A percentile compares a stretch with the other conserved stretches of the same genome.
Evolutionary conservation across 164 flowering plant species (phyloP).

Genomic region (Tetracentron sinense): DNA sequence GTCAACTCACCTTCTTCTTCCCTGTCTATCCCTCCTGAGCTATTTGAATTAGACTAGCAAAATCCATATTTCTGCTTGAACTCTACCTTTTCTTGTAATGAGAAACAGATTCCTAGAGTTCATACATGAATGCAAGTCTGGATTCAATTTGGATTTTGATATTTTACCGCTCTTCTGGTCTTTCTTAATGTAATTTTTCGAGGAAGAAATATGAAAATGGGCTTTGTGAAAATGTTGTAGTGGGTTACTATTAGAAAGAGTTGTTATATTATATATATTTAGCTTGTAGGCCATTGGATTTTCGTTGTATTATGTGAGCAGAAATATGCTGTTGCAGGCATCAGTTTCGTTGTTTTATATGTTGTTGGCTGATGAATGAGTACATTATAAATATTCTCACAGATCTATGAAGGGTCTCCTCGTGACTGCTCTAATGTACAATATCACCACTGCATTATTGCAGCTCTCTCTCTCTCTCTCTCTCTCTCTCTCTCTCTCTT

Average conservation of each 20-base stretch:
- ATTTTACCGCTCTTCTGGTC: too few relatives aligned
- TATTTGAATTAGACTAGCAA: conserved; percentile 15
- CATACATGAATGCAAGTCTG: too few relatives aligned
- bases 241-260: neutral
- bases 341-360: conserved; percentile 41
- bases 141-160: too few relatives aligned
- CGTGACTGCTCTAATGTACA: conserved; percentile 37
- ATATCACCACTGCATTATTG: conserved; percentile 20
- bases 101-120: too few relatives aligned
- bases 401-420: conserved; percentile 25
- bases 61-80: neutral
- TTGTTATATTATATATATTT: neutral
- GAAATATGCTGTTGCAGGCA: conserved; percentile 31
- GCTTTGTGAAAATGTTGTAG: too few relatives aligned
- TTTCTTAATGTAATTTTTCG: neutral
- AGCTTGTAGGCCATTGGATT: conserved; percentile 4
- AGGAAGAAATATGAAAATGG: neutral
- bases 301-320: conserved; percentile 19
- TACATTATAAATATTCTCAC: conserved; percentile 30
- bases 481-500: conserved; percentile 11
- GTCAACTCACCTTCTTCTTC: conserved; percentile 50
- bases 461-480: conserved; percentile 10
- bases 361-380: conserved; percentile 32
- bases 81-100: neutral
- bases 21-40: conserved; percentile 96